Evolutionary conservation across 768 basidiomycete species (phyloP), one percentile per base, ranked within the genome.

Genomic region (Russula olivacea): DNA sequence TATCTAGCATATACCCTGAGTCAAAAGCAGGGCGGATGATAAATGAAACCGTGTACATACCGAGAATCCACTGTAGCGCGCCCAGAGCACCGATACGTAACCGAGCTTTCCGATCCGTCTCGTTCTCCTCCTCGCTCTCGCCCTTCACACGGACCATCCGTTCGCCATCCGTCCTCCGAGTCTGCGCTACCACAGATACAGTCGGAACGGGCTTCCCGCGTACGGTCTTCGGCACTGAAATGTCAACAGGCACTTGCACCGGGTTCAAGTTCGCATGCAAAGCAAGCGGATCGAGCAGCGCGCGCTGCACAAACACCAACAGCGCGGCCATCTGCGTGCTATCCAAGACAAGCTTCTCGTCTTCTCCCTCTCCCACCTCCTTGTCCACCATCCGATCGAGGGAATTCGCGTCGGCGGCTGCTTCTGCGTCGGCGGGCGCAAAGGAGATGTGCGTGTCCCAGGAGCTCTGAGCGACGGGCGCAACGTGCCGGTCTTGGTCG

Each of bases 21-120:
- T 30, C n/a, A 48, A 53, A 36, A 36, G 3, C 45, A 51, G 4
- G 36, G 14, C 12, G 36, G 36, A 3, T 34, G 34, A 60, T 70
- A 38, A 14, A 53, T 34, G 34, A 49, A 28, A 49, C 21, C 14
- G 41, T 48, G 19, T 23, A 76, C 81, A 54, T 72, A 89, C 87
- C 82, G 57, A 89, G 55, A 4, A 87, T 70, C 82, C 85, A 89
- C 63, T 77, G 77, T 12, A 89, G 66, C 8, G 82, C 82, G 14
- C 88, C 88, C 19, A 93, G 76, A 3, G 83, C 87, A 34, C 83
- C 82, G 14, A 88, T 80, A 21, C 91, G 78, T 54, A 93, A 66
- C 55, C 91, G 78, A 9, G 87, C 90, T 52, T 78, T 80, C 50
- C 87, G 75, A 68, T 93, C 91, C n/a, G 73, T 70, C 56, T 87